Conservation (phyloP, 305 asterid species). For the Stenogyne calaminthoides region DNA sequence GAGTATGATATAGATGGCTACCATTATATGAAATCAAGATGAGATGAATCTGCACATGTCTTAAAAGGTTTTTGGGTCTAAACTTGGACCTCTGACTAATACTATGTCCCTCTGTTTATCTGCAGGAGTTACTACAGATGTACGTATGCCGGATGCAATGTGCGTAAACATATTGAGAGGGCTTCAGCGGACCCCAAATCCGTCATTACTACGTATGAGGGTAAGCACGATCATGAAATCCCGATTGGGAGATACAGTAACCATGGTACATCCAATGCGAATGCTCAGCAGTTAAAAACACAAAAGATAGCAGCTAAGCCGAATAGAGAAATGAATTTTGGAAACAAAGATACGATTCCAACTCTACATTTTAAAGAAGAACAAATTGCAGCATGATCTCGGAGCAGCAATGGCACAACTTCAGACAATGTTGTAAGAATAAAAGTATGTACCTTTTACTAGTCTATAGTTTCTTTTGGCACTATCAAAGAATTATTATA, state of each 20-base stretch:
- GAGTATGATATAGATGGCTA: background rate
- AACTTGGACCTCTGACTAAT: background rate
- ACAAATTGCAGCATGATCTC: constrained; percentile 46
- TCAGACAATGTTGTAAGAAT: constrained; percentile 21
- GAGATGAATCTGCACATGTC: background rate
- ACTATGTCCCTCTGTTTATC: background rate
- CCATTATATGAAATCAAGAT: background rate
- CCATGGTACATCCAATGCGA: constrained; percentile 30
- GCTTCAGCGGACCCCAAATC: constrained; percentile 81
- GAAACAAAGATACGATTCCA: constrained; percentile 40
- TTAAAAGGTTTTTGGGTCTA: background rate
- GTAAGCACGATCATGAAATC: constrained; percentile 83
- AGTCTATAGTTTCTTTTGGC: constrained; percentile 22
- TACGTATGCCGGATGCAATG: constrained; percentile 84
- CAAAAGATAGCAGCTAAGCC: constrained; percentile 36
- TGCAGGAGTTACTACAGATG: constrained; percentile 94
- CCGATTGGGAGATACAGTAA: constrained; percentile 58
- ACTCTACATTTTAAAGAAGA: constrained; percentile 66
- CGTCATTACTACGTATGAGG: constrained; percentile 88
- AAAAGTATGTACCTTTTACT: background rate
- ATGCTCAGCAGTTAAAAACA: constrained; percentile 37
- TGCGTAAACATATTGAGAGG: constrained; percentile 95
- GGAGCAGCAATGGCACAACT: background rate
- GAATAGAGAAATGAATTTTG: constrained; percentile 42
- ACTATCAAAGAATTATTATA: constrained; percentile 18